Evolutionary conservation across 345 rosid species (phyloP).

Genomic region (Eucalyptus regnans): DNA sequence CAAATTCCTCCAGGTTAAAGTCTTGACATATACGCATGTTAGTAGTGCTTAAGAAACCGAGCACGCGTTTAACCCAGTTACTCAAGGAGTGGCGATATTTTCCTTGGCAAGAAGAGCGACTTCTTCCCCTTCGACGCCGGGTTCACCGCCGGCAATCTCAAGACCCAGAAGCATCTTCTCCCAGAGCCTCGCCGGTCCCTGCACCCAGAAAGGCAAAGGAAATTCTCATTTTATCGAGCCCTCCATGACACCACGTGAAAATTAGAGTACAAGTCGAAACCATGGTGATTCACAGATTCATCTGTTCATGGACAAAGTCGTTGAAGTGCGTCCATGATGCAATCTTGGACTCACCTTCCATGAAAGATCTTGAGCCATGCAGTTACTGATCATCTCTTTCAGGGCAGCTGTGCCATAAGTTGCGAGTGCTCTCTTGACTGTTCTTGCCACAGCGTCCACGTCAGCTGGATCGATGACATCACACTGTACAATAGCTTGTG

Average conservation of each 20-base stretch:
- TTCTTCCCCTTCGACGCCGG: slow-evolving; percentile 73
- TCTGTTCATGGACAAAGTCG: neutral
- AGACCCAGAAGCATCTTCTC: slow-evolving; percentile 56
- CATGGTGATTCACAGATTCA: neutral
- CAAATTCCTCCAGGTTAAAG: neutral
- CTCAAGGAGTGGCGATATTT: slow-evolving; percentile 75
- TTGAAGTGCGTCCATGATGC: neutral
- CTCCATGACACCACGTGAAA: neutral
- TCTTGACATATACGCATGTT: neutral
- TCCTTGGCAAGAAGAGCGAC: slow-evolving; percentile 78
- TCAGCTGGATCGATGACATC: slow-evolving; percentile 74
- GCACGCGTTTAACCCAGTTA: neutral
- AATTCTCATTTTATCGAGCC: neutral
- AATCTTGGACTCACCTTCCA: slow-evolving; percentile 68
- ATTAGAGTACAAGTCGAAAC: too few relatives aligned
- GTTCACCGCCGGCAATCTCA: slow-evolving; percentile 40
- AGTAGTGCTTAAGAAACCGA: neutral
- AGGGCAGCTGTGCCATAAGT: slow-evolving; percentile 45
- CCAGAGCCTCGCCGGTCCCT: slow-evolving; percentile 83
- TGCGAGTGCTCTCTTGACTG: slow-evolving; percentile 49
- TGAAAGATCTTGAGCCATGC: slow-evolving; percentile 90
- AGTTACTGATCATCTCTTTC: slow-evolving; percentile 67
- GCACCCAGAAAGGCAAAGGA: neutral
- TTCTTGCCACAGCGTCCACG: slow-evolving; percentile 45
- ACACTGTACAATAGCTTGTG: slow-evolving; percentile 28